Conservation (phyloP, 495 filamentous ascomycete genomes). For the Trichoderma asperelloides region DNA sequence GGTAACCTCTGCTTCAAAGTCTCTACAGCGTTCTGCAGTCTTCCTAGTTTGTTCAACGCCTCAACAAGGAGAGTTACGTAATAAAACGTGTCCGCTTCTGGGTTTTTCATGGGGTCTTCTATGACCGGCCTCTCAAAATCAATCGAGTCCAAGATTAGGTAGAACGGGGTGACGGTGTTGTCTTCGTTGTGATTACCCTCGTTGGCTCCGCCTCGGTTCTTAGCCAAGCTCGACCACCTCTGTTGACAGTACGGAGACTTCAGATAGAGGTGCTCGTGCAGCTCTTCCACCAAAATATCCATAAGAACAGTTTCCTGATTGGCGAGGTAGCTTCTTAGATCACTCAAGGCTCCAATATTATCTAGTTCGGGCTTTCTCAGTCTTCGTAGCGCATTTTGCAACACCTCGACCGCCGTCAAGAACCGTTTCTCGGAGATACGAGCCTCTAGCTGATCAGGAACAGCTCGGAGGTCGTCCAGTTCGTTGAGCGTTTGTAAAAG, state of each 20-base stretch:
- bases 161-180: conserved; percentile 47
- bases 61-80: conserved; percentile 87
- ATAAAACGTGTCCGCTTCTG: conserved; percentile 87
- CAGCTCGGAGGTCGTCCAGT: conserved; percentile 80
- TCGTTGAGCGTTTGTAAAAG: conserved; percentile 76
- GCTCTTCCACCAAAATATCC: conserved; percentile 90
- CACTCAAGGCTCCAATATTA: conserved; percentile 78
- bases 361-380: conserved; percentile 84
- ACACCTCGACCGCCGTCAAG: conserved; percentile 79
- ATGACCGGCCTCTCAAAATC: conserved; percentile 59
- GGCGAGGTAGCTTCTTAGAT: conserved; percentile 76
- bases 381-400: conserved; percentile 75
- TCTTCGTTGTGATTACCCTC: conserved; percentile 36
- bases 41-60: conserved; percentile 76
- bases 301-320: conserved; percentile 88
- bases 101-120: conserved; percentile 84
- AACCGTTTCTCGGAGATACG: conserved; percentile 94
- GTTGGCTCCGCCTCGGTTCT: conserved; percentile 36
- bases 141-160: conserved; percentile 68
- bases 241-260: conserved; percentile 95
- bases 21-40: conserved; percentile 77
- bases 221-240: conserved; percentile 72
- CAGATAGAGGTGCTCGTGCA: conserved; percentile 94
- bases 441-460: conserved; percentile 88
- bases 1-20: conserved; percentile 87